Evolutionary conservation across 306 rosid species (phyloP).

Genomic region (Rosa lucieae): DNA sequence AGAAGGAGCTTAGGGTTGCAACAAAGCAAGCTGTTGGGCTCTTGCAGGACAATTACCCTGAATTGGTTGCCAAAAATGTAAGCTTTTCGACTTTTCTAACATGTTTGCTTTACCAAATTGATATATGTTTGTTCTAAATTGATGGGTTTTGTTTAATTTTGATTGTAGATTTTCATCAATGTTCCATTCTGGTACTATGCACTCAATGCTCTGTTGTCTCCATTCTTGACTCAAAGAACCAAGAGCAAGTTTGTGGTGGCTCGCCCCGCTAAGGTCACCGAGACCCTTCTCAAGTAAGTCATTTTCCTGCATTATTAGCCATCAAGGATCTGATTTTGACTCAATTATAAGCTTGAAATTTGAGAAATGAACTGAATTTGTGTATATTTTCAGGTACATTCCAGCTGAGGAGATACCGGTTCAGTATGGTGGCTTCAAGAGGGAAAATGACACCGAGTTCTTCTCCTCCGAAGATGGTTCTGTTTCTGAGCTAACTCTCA

Average conservation of each 20-base stretch:
- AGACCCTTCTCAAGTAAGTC: conserved; percentile 50
- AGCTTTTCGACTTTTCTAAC: background rate
- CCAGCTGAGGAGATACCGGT: conserved; percentile 46
- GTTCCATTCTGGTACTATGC: conserved; percentile 98
- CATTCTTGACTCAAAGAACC: conserved; percentile 85
- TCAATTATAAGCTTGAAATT: background rate
- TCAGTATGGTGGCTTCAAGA: conserved; percentile 50
- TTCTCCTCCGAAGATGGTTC: conserved; percentile 32
- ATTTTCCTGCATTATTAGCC: background rate
- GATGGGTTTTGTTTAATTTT: background rate
- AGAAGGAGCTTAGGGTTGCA: conserved; percentile 71
- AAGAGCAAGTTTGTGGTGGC: conserved; percentile 60
- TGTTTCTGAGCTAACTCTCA: conserved; percentile 36
- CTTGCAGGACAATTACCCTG: conserved; percentile 93
- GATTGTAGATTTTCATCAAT: conserved; percentile 71
- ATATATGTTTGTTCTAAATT: background rate
- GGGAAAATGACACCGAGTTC: conserved; percentile 37
- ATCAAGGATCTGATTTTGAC: background rate
- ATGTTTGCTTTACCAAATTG: background rate
- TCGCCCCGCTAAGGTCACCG: conserved; percentile 46
- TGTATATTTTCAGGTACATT: conserved; percentile 28
- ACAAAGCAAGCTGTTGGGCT: conserved; percentile 77
- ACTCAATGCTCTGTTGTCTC: conserved; percentile 60
- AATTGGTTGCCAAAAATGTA: conserved; percentile 85
- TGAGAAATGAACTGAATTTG: background rate